Evolutionary conservation across 2,329 filamentous ascomycete genomes (phyloP), one percentile per base, ranked within the genome.

Genomic region (Aaosphaeria pasadenensis): DNA sequence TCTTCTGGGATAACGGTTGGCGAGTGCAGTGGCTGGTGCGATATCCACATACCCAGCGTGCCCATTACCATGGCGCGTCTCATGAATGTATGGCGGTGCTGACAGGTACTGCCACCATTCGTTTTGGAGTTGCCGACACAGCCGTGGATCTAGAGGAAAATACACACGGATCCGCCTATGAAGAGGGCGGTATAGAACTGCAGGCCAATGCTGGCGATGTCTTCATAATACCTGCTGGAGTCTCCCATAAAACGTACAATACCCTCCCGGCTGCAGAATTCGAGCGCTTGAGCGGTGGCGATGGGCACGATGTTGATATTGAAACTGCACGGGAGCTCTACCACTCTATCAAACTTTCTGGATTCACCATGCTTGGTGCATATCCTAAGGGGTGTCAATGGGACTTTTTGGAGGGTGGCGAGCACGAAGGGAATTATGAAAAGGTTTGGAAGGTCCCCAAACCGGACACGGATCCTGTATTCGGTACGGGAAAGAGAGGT

Each of bases 81-180:
- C 81, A 84, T 55, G 82, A 85, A 64, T 77, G 74, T 59, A 83
- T 84, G 77, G 74, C 71, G 13, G 79, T 83, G 0, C 67, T 83
- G 0, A 76, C 76, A 0, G 80, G 80, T 2, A n/a, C 51, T 7
- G 80, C 78, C 0, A 76, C 67, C 0, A 80, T 84, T 45, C 73
- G 79, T 3, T 81, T 82, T 48, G 80, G 81, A 3, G 78, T 76
- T 4, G 79, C 75, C 0, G 80, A 83, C 49, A 73, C 74, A 0
- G 60, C 56, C 1, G 55, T 66, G 0, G 71, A 76, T 32, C 50
- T 71, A 0, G 64, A 75, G 2, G 63, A 64, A 5, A 74, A 66
- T 42, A 77, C 74, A 0, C 60, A 72, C 44, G 65, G 53, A 0
- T 45, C 52, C 0, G 63, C 50, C 0, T 67, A 64, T 29, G 79